These are phyloP conservation scores for Phaffia tasmanica DNA, from an alignment of 768 basidiomycete genomes.

Conservation along the genomic window DNA sequence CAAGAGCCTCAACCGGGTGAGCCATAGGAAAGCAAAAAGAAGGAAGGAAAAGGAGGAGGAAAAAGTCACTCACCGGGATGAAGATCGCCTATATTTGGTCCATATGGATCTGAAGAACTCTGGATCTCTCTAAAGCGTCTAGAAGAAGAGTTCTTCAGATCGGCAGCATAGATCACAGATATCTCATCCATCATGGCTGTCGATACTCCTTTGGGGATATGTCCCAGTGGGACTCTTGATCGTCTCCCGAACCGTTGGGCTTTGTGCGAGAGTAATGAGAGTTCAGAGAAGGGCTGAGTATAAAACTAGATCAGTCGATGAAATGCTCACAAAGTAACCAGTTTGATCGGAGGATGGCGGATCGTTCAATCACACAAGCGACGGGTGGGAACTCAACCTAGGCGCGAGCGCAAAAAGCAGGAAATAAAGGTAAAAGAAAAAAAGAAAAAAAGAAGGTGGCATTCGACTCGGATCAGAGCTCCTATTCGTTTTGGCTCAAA, in stretches of 20 bases:
- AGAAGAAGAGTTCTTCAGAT: background rate
- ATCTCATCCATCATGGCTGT: conserved; percentile 10
- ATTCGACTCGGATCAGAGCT: too few species aligned
- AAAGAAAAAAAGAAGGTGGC: too few species aligned
- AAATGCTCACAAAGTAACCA: conserved; percentile 13
- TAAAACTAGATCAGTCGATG: background rate
- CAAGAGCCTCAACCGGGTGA: too few species aligned
- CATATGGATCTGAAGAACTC: background rate
- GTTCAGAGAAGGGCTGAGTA: too few species aligned
- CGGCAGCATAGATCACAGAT: conserved; percentile 14
- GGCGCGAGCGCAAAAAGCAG: too few species aligned
- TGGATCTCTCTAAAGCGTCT: conserved; percentile 23
- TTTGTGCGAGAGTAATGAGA: background rate
- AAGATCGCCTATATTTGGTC: conserved; percentile 10
- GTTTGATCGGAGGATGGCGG: conserved; percentile 16
- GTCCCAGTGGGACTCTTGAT: conserved; percentile 6
- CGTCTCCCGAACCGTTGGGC: conserved; percentile 15
- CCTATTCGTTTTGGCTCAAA: too few species aligned
- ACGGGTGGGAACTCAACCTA: conserved; percentile 3
- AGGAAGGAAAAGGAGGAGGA: too few species aligned
- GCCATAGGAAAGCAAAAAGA: too few species aligned
- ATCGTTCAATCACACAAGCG: conserved; percentile 20
- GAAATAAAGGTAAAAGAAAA: too few species aligned
- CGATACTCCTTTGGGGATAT: conserved; percentile 19
- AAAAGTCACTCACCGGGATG: conserved; percentile 5